Base-by-base conservation (phyloP, 495 filamentous ascomycete species). In the Viridothelium virens region DNA sequence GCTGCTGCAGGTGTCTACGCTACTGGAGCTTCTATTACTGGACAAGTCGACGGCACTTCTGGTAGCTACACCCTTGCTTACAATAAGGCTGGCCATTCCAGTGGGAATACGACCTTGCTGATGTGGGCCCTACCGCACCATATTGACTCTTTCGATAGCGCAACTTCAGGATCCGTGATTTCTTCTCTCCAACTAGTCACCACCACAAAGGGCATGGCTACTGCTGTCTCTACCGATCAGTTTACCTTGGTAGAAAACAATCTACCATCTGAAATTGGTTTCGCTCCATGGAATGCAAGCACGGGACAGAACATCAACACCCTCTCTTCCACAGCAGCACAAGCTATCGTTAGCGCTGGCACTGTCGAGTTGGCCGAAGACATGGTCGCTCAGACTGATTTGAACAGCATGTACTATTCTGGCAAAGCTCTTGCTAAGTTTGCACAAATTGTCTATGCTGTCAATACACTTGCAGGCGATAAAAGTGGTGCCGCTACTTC, bases 121-220 rank as follows among this genome's bases (percentile, higher is more conserved):
- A 96, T 96, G 89, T 98, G 88, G 69, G 91, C 93, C 47, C 77
- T 98, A 66, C 89, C 92, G 33, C 94, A 98, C 75, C 94, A 97
- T 66, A 71, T 89, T 14, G 77, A 84, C 56, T 89, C 90, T 2
- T 94, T 97, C 66, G 85, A 89, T 68, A 63, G 67, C 3, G 74
- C 61, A 4, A 94, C 90, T 2, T 67, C 48, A 3, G 41, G 74
- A 11, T 77, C 73, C 3, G 81, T 77, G n/a, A 72, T 82, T 64
- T 86, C 88, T 33, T 74, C 76, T 9, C 73, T 92, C 14, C 80
- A 83, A 62, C 77, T 97, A 12, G 83, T 88, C 48, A 95, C 90
- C 6, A 91, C 91, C 0, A 96, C 91, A 3, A 98, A 97, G 75
- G 94, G 94, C 7, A 77, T 86, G 44, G 88, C 88, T 31, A 85